Base-by-base conservation (phyloP, 2,329 filamentous ascomycete genomes). In the Mycosphaerella sp. region DNA sequence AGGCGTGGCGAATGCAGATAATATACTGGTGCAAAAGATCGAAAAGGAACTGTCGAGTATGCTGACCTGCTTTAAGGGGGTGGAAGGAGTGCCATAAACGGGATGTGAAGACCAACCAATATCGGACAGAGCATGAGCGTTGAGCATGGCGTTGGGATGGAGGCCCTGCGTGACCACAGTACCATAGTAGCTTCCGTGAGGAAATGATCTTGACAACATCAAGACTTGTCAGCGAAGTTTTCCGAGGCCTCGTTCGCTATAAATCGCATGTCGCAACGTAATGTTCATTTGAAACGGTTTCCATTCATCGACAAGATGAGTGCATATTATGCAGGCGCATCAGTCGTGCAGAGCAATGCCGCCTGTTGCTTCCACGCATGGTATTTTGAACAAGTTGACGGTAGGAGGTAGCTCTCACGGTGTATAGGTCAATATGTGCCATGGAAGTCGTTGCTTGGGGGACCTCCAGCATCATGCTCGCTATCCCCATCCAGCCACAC, bases 21-120 rank as follows among this genome's bases (percentile, higher is more conserved):
- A 79, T 67, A 71, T 80, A 63, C 74, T 95, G 49, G 89, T 95
- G 70, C 82, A 86, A 66, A 89, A 85, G 73, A 81, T 93, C 6
- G 76, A 92, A 26, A 76, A 71, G 54, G 84, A 92, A 69, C 73
- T 93, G 64, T 79, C 80, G 64, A 80, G 78, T 4, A 78, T 74
- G 17, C 50, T 76, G 59, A 62, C 64, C 26, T 75, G 74, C 65
- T 64, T 78, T 48, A 42, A 45, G 7, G 67, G 69, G 26, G 51
- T 31, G 44, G 48, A 34, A 21, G 8, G 21, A n/a, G 3, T 21
- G 8, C 6, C 41, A 14, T 34, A 21, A 32, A 38, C 29, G 23
- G 23, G 26, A 32, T 39, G 42, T 26, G 23, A 32, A 23, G 10
- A 29, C 7, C 34, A 14, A 14, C 10, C 23, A 8, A 11, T 29